phyloP scores from a whole-genome alignment of 2,329 filamentous ascomycete species.

The Lasiodiplodia citricola region DNA sequence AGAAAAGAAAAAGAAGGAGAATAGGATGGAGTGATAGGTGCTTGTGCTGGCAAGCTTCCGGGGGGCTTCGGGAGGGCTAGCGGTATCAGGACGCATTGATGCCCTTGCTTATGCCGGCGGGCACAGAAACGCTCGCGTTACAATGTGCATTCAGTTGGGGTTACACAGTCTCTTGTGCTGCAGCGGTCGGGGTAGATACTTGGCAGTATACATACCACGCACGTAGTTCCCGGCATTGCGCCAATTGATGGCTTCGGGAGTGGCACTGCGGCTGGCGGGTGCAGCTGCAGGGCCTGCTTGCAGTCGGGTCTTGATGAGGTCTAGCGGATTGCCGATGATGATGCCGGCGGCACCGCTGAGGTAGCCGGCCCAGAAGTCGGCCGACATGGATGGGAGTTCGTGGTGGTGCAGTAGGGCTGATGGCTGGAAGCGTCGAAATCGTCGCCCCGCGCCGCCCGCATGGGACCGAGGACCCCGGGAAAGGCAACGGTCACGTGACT shows the following conservation, averaged over 20 bases:
- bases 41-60: no score
- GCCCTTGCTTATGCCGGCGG: no score
- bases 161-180: no score
- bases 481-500: slow-evolving; percentile 3
- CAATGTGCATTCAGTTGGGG: no score
- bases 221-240: slow-evolving; percentile 27
- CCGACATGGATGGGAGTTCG: slow-evolving; percentile 63
- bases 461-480: background rate
- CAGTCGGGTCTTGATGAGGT: slow-evolving; percentile 78
- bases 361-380: slow-evolving; percentile 95
- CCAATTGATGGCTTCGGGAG: slow-evolving; percentile 7
- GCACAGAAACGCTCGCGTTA: no score
- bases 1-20: no score
- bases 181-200: background rate
- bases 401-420: background rate
- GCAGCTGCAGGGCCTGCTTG: slow-evolving; percentile 63
- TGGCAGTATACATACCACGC: slow-evolving; percentile 23
- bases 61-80: no score
- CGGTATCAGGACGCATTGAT: no score
- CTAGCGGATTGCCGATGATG: slow-evolving; percentile 85
- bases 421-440: background rate
- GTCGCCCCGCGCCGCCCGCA: background rate
- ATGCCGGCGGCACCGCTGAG: slow-evolving; percentile 85
- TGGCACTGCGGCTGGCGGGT: background rate
- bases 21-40: no score